These are phyloP conservation scores for Kwoniella dejecticola DNA, from an alignment of 768 basidiomycete species.

Conservation along the genomic window DNA sequence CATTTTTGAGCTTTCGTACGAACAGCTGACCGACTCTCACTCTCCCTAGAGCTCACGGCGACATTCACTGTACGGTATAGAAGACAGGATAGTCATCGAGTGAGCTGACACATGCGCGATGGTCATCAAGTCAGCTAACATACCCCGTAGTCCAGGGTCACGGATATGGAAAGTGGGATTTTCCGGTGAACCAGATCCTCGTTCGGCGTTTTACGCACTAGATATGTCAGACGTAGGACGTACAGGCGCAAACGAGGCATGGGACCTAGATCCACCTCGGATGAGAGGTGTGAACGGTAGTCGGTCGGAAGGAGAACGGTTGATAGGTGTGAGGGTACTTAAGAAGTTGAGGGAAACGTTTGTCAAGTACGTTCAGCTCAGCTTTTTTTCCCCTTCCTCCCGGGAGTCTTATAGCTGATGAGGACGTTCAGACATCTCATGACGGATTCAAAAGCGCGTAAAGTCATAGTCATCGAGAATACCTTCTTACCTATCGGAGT, in stretches of 20 bases:
- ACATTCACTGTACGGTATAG: constrained; percentile 94
- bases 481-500: constrained; percentile 80
- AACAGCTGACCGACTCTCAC: neutral
- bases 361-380: constrained; percentile 65
- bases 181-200: constrained; percentile 87
- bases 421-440: constrained; percentile 69
- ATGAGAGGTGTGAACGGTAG: constrained; percentile 29
- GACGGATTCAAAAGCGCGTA: constrained; percentile 91
- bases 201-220: constrained; percentile 73
- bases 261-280: constrained; percentile 47
- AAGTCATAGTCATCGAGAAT: constrained; percentile 89
- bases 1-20: neutral
- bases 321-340: constrained; percentile 72
- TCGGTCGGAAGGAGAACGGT: constrained; percentile 68
- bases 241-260: constrained; percentile 31
- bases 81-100: constrained; percentile 93
- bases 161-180: constrained; percentile 96
- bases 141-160: constrained; percentile 66
- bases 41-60: constrained; percentile 60
- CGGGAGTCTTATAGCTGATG: constrained; percentile 10
- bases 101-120: constrained; percentile 18
- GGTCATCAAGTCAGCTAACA: neutral
- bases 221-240: constrained; percentile 2
- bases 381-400: no score
- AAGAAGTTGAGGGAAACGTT: constrained; percentile 74